phyloP scores from a whole-genome alignment of 225 moss, liverwort and hornwort species.

The Bryum argenteum region DNA sequence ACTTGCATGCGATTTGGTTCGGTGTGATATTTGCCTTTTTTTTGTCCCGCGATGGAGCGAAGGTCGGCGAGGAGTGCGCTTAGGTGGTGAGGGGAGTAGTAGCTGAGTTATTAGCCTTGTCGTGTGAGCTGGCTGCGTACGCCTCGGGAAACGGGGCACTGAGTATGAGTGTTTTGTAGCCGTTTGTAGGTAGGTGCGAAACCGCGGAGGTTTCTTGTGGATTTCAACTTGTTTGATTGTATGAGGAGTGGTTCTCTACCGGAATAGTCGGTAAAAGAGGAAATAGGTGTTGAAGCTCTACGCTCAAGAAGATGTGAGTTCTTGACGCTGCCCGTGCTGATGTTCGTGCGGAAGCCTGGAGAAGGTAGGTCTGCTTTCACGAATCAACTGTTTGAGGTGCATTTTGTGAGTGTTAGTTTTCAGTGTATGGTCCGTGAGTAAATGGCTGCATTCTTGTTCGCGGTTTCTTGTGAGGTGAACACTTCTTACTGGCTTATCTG shows the following conservation, averaged over 20 bases:
- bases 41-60: neutral
- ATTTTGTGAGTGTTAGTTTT: slow-evolving; percentile 17
- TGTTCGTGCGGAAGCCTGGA: slow-evolving; percentile 26
- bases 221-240: neutral
- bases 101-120: slow-evolving; percentile 3
- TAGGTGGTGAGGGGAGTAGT: neutral
- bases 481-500: neutral
- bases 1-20: slow-evolving; percentile 17
- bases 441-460: slow-evolving; percentile 5
- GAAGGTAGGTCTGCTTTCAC: slow-evolving; percentile 11
- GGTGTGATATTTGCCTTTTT: neutral
- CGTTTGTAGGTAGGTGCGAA: slow-evolving; percentile 4
- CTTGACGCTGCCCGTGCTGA: slow-evolving; percentile 16
- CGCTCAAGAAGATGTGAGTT: slow-evolving; percentile 29
- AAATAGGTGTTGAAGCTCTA: slow-evolving; percentile 13
- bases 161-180: neutral
- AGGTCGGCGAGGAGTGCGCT: slow-evolving; percentile 21
- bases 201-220: neutral
- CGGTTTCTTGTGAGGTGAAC: neutral
- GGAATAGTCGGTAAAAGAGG: slow-evolving; percentile 14
- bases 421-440: neutral
- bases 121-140: neutral
- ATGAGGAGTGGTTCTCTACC: slow-evolving; percentile 3
- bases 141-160: neutral
- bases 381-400: slow-evolving; percentile 14